These are phyloP conservation scores for Beverwykella pulmonaria DNA, from an alignment of 495 filamentous ascomycete species.

Conservation along the genomic window DNA sequence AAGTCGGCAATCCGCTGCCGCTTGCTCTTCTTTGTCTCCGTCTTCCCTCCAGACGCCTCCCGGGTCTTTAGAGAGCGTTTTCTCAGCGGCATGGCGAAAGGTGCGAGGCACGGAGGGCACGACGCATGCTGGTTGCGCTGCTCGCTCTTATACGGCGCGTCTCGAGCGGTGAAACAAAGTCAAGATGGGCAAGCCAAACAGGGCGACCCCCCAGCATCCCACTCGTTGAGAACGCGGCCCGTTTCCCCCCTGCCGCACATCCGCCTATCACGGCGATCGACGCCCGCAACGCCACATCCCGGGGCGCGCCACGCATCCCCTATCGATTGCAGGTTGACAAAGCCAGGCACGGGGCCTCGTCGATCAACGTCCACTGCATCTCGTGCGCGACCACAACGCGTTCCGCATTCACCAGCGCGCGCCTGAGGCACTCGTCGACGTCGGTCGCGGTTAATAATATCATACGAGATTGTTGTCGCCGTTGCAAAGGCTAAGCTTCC, in stretches of 20 bases:
- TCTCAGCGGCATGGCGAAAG: constrained; percentile 24
- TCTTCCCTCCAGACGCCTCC: constrained; percentile 7
- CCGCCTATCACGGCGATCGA: constrained; percentile 1
- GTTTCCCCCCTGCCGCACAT: background rate
- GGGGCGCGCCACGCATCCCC: background rate
- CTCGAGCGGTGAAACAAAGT: constrained; percentile 12
- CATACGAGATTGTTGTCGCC: background rate
- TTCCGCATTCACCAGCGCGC: background rate
- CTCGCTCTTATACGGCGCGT: background rate
- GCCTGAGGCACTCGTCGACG: background rate
- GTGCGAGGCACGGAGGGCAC: background rate
- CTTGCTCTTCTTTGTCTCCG: constrained; percentile 21
- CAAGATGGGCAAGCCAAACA: background rate
- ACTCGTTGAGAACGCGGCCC: background rate
- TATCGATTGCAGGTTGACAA: background rate
- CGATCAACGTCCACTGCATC: background rate
- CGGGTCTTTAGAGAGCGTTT: constrained; percentile 13
- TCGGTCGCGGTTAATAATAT: background rate
- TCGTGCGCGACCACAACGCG: background rate
- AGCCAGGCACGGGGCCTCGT: background rate
- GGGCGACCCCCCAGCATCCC: background rate
- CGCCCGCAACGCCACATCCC: background rate
- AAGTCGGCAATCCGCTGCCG: constrained; percentile 27
- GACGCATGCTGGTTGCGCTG: constrained; percentile 4
- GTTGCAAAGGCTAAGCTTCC: background rate